Evolutionary conservation across 495 filamentous ascomycete species (phyloP), one percentile per base, ranked within the genome.

Genomic region (Neurospora sublineolata): DNA sequence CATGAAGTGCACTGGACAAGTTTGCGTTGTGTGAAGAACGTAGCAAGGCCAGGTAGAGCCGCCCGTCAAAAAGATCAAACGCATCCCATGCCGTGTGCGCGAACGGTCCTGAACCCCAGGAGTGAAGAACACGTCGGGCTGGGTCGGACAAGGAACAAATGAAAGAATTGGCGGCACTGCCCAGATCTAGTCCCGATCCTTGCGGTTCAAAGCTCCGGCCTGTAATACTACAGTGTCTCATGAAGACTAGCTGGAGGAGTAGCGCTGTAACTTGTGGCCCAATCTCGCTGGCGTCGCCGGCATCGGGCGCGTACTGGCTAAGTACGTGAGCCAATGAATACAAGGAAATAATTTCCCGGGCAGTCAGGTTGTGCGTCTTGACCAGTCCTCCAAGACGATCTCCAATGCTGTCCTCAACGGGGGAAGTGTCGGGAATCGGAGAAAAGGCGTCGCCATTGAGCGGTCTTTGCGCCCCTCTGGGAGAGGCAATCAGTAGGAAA

Each of bases 21-120:
- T 44, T 7, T 23, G 77, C 73, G 18, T 44, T 30, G n/a, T 46
- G 67, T 40, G 76, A 38, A n/a, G n/a, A 39, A 14, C 23, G 40
- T 37, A 72, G 42, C 40, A 75, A 64, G 3, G 52, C 68, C 27
- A 72, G 41, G 70, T 90, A 86, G 2, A 92, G 73, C 52, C 87
- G 82, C 20, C 90, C 91, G 75, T 93, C 91, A n/a, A 92, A 70
- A 11, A 89, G 76, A 75, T 93, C 91, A 27, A 80, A 83, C 0
- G 89, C 73, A 74, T 92, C 87, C 75, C 83, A 87, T 36, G 67
- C 58, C 42, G 74, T 11, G 9, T 67, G 33, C 7, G 37, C 14
- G 11, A 67, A 41, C 3, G 60, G 68, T 39, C 75, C 39, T 38
- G 76, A 68, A 10, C 69, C 27, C 73, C 69, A 69, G 4, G 72